Percentiles rank a stretch among this genome's conserved stretches.
Conservation (phyloP, 1,139 yeast genomes). For the Tardiomyces digboiensis region DNA sequence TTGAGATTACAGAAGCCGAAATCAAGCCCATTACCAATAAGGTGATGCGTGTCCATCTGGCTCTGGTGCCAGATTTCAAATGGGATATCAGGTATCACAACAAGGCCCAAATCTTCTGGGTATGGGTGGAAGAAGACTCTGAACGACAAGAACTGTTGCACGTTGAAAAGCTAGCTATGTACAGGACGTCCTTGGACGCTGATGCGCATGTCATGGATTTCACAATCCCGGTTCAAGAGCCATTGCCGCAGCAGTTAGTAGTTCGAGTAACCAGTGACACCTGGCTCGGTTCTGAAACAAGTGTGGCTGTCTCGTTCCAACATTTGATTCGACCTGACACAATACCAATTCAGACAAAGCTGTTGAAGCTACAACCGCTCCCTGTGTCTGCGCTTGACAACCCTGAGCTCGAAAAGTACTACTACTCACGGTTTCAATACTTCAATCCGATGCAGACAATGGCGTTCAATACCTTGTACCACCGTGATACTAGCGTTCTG, state of each 20-base stretch:
- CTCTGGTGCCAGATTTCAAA: slow-evolving; percentile 58
- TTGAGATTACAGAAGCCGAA: slow-evolving; percentile 41
- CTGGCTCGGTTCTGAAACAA: slow-evolving; percentile 74
- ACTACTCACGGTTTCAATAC: slow-evolving; percentile 28
- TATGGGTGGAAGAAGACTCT: slow-evolving; percentile 82
- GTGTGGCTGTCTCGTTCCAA: slow-evolving; percentile 50
- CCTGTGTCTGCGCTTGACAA: slow-evolving; percentile 40
- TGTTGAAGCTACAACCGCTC: slow-evolving; percentile 41
- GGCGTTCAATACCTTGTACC: slow-evolving; percentile 49
- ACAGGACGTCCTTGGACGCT: slow-evolving; percentile 37
- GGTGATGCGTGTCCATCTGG: slow-evolving; percentile 55
- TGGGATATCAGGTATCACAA: slow-evolving; percentile 69
- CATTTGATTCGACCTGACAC: slow-evolving; percentile 55
- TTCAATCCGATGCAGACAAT: slow-evolving; percentile 76
- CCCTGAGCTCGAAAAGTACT: slow-evolving; percentile 25
- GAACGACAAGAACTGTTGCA: slow-evolving; percentile 61
- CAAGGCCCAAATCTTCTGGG: slow-evolving; percentile 49
- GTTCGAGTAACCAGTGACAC: slow-evolving; percentile 65
- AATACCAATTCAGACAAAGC: slow-evolving; percentile 52
- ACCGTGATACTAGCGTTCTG: slow-evolving; percentile 48
- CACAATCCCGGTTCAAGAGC: slow-evolving; percentile 48
- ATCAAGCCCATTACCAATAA: slow-evolving; percentile 74
- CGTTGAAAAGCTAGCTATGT: slow-evolving; percentile 45
- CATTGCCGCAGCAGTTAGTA: slow-evolving; percentile 69
- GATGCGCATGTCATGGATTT: slow-evolving; percentile 58